phyloP scores from a whole-genome alignment of 208 protist genomes.

The Acanthamoeba sp. region DNA sequence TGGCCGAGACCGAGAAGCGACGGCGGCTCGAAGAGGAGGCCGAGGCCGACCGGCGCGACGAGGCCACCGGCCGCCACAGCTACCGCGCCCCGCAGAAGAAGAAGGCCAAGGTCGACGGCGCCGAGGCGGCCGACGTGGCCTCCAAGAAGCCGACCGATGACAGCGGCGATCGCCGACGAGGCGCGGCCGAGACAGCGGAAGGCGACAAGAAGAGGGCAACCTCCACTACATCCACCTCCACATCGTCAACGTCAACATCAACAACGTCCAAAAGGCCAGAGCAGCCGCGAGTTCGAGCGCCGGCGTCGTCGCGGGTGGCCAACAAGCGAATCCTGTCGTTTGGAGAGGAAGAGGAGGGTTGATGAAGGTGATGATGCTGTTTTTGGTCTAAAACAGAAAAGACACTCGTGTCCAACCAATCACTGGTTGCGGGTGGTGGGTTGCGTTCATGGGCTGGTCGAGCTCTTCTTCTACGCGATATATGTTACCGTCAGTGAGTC shows the following conservation, averaged over 20 bases:
- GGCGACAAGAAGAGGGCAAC: neutral
- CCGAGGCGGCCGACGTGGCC: neutral
- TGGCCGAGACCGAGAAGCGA: constrained; percentile 13
- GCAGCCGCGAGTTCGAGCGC: neutral
- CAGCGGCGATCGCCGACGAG: neutral
- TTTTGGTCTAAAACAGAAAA: no score
- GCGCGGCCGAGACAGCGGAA: neutral
- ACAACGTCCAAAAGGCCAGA: neutral
- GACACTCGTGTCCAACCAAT: no score
- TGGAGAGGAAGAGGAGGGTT: neutral
- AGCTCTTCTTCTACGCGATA: no score
- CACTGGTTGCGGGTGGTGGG: no score
- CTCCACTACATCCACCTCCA: neutral
- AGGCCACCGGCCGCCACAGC: neutral
- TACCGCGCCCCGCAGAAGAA: neutral
- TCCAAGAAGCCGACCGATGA: neutral
- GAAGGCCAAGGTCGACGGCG: constrained; percentile 6
- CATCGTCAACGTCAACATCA: neutral
- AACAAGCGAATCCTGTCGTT: constrained; percentile 31
- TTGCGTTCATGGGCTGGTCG: no score
- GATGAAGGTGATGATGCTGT: neutral
- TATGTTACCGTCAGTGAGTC: no score
- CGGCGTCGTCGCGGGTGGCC: neutral
- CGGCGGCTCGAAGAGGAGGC: neutral
- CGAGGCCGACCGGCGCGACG: constrained; percentile 17